Percentiles rank a stretch among this genome's conserved stretches.
phyloP scores from a whole-genome alignment of 495 filamentous ascomycete genomes.

The Talaromyces thailandensis region DNA sequence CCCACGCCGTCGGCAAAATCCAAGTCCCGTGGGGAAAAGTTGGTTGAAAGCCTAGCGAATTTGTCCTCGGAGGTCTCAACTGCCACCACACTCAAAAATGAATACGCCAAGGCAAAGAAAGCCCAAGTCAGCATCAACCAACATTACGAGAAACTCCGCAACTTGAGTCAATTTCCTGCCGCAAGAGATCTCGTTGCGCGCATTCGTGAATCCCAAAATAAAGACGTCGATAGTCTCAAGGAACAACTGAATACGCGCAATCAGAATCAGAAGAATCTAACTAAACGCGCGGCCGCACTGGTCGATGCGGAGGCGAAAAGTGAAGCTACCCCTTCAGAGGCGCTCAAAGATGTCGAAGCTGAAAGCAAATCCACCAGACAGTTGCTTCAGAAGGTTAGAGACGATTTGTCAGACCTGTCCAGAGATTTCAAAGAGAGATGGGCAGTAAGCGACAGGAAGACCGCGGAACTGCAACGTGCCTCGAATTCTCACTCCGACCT shows the following conservation, averaged over 20 bases:
- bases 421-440: neutral
- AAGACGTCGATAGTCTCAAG: neutral
- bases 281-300: constrained; percentile 2
- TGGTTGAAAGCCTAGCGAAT: neutral
- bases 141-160: constrained; percentile 3
- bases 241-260: neutral
- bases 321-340: neutral
- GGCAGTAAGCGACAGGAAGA: neutral
- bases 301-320: neutral
- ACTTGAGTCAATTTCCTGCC: constrained; percentile 4
- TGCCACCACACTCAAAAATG: neutral
- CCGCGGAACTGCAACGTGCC: neutral
- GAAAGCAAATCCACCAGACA: neutral
- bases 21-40: constrained; percentile 4
- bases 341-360: neutral
- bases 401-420: neutral
- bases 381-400: neutral
- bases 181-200: constrained; percentile 2
- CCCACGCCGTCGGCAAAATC: constrained; percentile 2
- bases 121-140: neutral
- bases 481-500: neutral
- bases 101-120: constrained; percentile 1
- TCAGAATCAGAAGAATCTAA: neutral
- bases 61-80: neutral
- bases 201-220: neutral